Percentiles rank a stretch among this genome's conserved stretches.
Conservation (phyloP, 352 stramenopile genomes). For the Thalassiosira exigua region DNA sequence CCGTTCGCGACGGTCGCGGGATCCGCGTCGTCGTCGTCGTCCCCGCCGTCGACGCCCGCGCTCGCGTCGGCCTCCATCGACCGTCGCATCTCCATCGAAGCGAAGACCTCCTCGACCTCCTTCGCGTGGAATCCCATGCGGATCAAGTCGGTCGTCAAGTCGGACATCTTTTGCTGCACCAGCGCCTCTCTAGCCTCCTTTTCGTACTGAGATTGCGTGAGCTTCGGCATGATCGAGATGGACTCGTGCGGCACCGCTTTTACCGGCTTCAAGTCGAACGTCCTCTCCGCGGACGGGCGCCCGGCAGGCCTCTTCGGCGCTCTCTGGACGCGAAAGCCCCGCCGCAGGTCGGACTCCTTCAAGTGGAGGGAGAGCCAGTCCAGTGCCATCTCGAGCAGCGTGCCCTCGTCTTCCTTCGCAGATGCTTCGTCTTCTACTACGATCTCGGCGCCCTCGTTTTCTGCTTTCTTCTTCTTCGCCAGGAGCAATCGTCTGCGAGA, state of each 20-base stretch:
- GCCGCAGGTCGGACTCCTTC: slow-evolving; percentile 59
- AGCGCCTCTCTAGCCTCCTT: slow-evolving; percentile 49
- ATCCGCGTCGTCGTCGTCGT: slow-evolving; percentile 49
- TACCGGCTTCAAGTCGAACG: slow-evolving; percentile 13
- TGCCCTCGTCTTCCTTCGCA: slow-evolving; percentile 33
- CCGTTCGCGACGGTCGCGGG: slow-evolving; percentile 45
- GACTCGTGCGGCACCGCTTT: slow-evolving; percentile 76
- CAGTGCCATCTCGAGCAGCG: slow-evolving; percentile 65
- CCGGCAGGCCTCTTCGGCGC: slow-evolving; percentile 8
- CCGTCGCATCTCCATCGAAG: slow-evolving; percentile 19
- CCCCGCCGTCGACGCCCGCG: slow-evolving; percentile 13
- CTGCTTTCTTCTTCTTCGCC: slow-evolving; percentile 15
- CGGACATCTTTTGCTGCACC: slow-evolving; percentile 29
- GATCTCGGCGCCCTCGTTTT: slow-evolving; percentile 14
- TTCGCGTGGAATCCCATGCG: slow-evolving; percentile 69
- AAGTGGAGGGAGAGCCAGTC: slow-evolving; percentile 82
- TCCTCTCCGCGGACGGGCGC: background rate
- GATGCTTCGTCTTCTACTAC: slow-evolving; percentile 23
- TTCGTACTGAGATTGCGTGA: slow-evolving; percentile 61
- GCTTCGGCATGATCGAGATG: slow-evolving; percentile 67
- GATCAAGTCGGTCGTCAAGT: slow-evolving; percentile 65
- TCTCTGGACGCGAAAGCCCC: slow-evolving; percentile 56
- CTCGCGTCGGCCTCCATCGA: background rate
- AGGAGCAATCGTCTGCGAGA: slow-evolving; percentile 52
- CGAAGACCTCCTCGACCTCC: slow-evolving; percentile 61